Base-by-base conservation (phyloP, 345 rosid species). In the Salix brachista region DNA sequence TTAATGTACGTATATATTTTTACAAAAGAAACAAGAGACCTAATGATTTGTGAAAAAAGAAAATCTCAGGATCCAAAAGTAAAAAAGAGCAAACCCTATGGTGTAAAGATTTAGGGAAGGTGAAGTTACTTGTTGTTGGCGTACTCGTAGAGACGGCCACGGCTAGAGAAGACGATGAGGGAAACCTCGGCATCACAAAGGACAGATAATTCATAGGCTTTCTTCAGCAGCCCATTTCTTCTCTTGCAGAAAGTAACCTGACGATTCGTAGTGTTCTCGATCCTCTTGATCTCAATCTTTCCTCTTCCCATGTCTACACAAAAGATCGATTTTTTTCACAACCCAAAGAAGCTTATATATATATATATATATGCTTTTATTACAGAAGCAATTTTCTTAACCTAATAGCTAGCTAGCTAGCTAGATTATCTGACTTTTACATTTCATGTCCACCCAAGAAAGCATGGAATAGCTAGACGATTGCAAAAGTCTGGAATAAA, bases 211-310 rank as follows among this genome's bases (percentile, higher is more conserved):
- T 94, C 98, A 75, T 94, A 94, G 61, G 98, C 97, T 85, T 94
- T 94, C 88, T 94, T 94, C 79, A 94, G 61, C 67, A 94, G 87
- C 23, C 98, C 98, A 81, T 92, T 94, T 80, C 98, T 92, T 69
- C 97, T 86, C 90, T 94, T 94, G 90, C 98, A 94, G 80, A 94
- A 94, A 10, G 98, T 94, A 54, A 94, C 98, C 78, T 94, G 98
- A 12, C 98, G 90, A 76, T 89, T 94, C 2, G 98, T 94, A 0
- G 98, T 89, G 89, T 94, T 94, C 85, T 94, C 98, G 50, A 94
- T 92, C 91, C 98, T 90, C 89, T 94, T 94, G 84, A 94, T 94
- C 84, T 92, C 98, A 58, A 94, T 94, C 91, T 94, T 94, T 77
- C 98, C 98, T 87, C 98, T 90, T 69, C 98, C 98, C 98, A 94